These are phyloP conservation scores for Brettanomyces anomalus DNA, from an alignment of 805 yeast species.

Conservation along the genomic window DNA sequence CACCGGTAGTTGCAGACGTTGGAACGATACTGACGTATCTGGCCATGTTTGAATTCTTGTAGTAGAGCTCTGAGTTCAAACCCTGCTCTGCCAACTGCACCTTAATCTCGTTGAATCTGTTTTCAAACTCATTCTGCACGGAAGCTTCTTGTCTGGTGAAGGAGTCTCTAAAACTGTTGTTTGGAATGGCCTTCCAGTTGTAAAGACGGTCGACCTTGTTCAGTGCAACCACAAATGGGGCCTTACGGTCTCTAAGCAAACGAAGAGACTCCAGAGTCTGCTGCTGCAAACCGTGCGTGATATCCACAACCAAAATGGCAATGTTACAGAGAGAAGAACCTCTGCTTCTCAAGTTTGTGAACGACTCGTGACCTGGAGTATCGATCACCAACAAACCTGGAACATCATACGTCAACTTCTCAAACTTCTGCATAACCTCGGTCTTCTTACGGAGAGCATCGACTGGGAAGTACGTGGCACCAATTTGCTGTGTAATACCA, in stretches of 20 bases:
- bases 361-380: conserved; percentile 99
- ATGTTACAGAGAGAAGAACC: conserved; percentile 99
- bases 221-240: conserved; percentile 95
- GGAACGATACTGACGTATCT: conserved; percentile 95
- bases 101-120: conserved; percentile 75
- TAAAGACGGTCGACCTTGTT: conserved; percentile 96
- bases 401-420: conserved; percentile 80
- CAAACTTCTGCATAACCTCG: conserved; percentile 79
- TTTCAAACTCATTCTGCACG: conserved; percentile 88
- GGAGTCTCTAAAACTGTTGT: conserved; percentile 94
- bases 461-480: conserved; percentile 99
- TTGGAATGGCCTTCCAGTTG: conserved; percentile 87
- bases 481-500: conserved; percentile 99
- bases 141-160: conserved; percentile 71
- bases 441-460: conserved; percentile 89
- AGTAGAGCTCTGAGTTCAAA: conserved; percentile 92
- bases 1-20: conserved; percentile 98
- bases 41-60: conserved; percentile 87
- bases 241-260: conserved; percentile 90
- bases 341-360: conserved; percentile 93
- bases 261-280: conserved; percentile 94
- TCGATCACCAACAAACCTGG: conserved; percentile 96
- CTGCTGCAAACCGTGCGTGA: conserved; percentile 98
- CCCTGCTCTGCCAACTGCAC: conserved; percentile 96
- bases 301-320: conserved; percentile 96